Conservation (phyloP, 2,329 filamentous ascomycete species). For the Beauveria asiatica region DNA sequence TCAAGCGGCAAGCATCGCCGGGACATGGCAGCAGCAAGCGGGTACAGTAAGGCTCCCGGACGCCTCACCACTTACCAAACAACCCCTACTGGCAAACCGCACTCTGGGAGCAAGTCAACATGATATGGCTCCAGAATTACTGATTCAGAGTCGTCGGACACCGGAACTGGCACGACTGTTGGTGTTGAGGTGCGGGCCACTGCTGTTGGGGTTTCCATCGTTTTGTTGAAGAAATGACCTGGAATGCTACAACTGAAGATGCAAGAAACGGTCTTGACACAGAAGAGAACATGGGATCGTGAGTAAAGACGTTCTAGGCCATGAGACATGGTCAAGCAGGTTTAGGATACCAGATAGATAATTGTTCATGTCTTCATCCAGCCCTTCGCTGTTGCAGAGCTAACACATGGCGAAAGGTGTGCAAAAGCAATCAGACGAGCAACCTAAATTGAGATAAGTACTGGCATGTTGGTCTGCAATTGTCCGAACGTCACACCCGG, state of each 20-base stretch:
- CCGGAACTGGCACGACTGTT: neutral
- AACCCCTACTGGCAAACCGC: slow-evolving; percentile 13
- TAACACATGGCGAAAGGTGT: too few species aligned
- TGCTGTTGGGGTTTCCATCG: neutral
- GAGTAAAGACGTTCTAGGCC: neutral
- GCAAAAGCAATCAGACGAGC: too few species aligned
- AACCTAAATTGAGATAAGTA: too few species aligned
- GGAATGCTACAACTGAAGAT: neutral
- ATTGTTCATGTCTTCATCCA: neutral
- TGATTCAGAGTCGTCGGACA: slow-evolving; percentile 9
- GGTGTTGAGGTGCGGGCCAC: neutral
- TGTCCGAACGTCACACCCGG: too few species aligned
- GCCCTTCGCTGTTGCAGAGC: too few species aligned
- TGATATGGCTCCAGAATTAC: slow-evolving; percentile 14
- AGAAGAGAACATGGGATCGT: neutral
- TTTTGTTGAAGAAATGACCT: neutral
- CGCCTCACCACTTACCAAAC: slow-evolving; percentile 13
- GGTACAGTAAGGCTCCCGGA: slow-evolving; percentile 14
- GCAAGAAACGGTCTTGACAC: neutral
- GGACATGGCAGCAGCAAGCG: slow-evolving; percentile 14
- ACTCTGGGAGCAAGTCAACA: slow-evolving; percentile 15
- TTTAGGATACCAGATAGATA: neutral
- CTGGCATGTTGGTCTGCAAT: too few species aligned
- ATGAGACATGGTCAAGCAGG: neutral
- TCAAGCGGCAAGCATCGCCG: slow-evolving; percentile 6